Percentiles rank a stretch among this genome's conserved stretches.
phyloP scores from a whole-genome alignment of 164 flowering plant species.

The Vitis rupestris region DNA sequence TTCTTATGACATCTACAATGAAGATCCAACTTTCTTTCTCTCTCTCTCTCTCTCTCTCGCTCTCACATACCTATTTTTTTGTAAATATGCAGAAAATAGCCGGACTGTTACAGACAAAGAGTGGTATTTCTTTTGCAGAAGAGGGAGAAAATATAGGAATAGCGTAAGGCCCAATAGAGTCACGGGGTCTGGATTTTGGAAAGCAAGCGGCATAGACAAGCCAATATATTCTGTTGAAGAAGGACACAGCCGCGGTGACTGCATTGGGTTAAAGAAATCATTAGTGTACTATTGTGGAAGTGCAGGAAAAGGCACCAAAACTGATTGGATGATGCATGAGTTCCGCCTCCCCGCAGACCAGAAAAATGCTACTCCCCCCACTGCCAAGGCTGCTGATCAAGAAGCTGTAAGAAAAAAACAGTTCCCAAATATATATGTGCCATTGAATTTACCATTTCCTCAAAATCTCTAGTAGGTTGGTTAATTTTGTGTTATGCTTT shows the following conservation, averaged over 20 bases:
- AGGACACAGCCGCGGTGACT: conserved; percentile 27
- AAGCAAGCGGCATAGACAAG: conserved; percentile 90
- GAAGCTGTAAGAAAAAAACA: conserved; percentile 49
- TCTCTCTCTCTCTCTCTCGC: not conserved
- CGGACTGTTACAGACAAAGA: conserved; percentile 58
- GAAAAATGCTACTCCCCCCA: conserved; percentile 9
- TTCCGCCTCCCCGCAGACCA: conserved; percentile 72
- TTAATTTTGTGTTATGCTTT: not conserved
- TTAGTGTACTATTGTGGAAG: conserved; percentile 85
- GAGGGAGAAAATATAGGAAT: conserved; percentile 91
- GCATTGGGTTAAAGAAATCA: conserved; percentile 89
- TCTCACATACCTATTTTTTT: not conserved
- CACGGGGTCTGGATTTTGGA: conserved; percentile 95
- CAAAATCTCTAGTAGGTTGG: too few relatives aligned
- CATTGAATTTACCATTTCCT: too few relatives aligned
- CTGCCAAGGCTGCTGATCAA: conserved; percentile 21
- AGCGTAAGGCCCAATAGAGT: conserved; percentile 93
- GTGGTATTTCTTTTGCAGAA: conserved; percentile 80
- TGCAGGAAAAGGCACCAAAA: conserved; percentile 94
- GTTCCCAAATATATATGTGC: too few relatives aligned
- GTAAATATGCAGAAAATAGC: conserved; percentile 26
- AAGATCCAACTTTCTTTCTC: not conserved
- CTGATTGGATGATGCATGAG: conserved; percentile 99
- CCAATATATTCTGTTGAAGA: conserved; percentile 45
- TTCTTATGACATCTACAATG: not conserved